A percentile compares a stretch with the other conserved stretches of the same genome.
phyloP scores from a whole-genome alignment of 1,284 basidiomycete genomes.

The Boletus chippewaensis region DNA sequence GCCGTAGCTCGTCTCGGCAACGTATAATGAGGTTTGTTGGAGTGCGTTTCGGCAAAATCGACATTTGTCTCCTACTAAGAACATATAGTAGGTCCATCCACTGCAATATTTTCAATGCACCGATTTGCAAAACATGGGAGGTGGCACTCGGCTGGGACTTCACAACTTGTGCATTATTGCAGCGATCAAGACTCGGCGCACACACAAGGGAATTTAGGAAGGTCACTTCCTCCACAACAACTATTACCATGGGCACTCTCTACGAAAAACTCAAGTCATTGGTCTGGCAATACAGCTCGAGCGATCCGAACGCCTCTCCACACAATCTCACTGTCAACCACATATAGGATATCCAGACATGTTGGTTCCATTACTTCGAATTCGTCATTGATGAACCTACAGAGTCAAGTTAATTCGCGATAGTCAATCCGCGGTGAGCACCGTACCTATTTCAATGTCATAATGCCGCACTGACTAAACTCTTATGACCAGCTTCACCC shows the following conservation, averaged over 20 bases:
- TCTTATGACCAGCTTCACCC: constrained; percentile 35
- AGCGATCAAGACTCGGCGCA: background rate
- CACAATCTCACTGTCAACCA: too few species aligned
- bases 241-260: too few species aligned
- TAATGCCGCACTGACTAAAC: constrained; percentile 24
- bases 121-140: too few species aligned
- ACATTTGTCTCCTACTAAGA: constrained; percentile 32
- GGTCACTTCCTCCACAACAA: too few species aligned
- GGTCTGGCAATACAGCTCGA: background rate
- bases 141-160: too few species aligned
- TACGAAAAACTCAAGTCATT: background rate
- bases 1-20: constrained; percentile 47
- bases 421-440: background rate
- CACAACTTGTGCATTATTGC: background rate
- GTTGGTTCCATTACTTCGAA: background rate
- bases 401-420: constrained; percentile 14
- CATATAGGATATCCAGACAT: too few species aligned
- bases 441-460: constrained; percentile 24
- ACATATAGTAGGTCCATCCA: constrained; percentile 3
- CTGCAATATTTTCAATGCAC: too few species aligned
- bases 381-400: constrained; percentile 4
- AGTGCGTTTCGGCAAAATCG: constrained; percentile 16
- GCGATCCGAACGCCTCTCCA: background rate
- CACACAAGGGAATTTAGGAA: too few species aligned
- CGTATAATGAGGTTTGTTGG: constrained; percentile 33